Conservation (phyloP, 1,284 basidiomycete genomes). For the Ustilago hordei region DNA sequence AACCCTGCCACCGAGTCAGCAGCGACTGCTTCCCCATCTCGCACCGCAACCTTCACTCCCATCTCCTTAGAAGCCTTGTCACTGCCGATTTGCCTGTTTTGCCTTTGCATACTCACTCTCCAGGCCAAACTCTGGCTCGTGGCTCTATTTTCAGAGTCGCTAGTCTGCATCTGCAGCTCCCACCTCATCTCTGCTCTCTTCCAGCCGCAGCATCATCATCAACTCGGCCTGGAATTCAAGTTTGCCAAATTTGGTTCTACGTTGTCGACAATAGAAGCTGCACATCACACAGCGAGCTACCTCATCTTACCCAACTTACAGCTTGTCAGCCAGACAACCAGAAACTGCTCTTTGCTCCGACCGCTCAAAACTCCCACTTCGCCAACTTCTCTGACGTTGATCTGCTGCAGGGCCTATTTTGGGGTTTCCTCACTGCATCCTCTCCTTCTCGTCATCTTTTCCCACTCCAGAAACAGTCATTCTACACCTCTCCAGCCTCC, state of each 20-base stretch:
- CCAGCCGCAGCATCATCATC: conserved; percentile 6
- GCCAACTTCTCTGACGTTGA: conserved; percentile 23
- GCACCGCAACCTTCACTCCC: neutral
- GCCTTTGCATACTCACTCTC: neutral
- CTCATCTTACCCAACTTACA: neutral
- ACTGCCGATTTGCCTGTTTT: neutral
- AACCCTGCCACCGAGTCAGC: neutral
- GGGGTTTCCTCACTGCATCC: conserved; percentile 24
- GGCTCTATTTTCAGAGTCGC: conserved; percentile 7
- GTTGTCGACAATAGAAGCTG: neutral
- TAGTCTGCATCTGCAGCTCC: conserved; percentile 11
- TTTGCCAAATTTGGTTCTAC: no score
- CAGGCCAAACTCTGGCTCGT: conserved; percentile 5
- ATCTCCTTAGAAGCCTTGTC: neutral
- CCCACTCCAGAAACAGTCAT: conserved; percentile 5
- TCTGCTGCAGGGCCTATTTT: conserved; percentile 14
- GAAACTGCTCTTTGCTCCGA: neutral
- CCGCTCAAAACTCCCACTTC: neutral
- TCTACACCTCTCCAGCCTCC: neutral
- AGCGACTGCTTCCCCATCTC: neutral
- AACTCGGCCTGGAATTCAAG: neutral
- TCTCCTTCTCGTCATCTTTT: conserved; percentile 6
- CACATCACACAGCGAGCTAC: neutral
- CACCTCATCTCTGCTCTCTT: conserved; percentile 19
- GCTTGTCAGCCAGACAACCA: neutral